These are phyloP conservation scores for Pythium brassicae DNA, from an alignment of 352 stramenopile species.

Conservation along the genomic window DNA sequence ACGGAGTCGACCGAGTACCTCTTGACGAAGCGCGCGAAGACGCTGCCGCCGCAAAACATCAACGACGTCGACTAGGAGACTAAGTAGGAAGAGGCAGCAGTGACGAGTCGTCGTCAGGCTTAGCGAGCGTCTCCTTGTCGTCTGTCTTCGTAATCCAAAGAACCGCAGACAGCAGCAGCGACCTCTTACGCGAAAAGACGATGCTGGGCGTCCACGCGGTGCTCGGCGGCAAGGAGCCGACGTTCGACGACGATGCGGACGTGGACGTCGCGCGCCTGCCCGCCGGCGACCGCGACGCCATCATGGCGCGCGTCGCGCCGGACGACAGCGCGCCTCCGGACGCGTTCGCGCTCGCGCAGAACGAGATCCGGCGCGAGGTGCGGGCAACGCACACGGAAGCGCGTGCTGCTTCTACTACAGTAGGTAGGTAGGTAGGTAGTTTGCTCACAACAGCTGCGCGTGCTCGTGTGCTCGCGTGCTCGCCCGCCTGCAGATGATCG, in stretches of 20 bases:
- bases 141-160: too few species aligned
- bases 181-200: too few species aligned
- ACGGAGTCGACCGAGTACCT: constrained; percentile 48
- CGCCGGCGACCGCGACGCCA: constrained; percentile 59
- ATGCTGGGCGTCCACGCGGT: constrained; percentile 36
- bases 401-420: too few species aligned
- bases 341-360: constrained; percentile 70
- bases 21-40: constrained; percentile 45
- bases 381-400: background rate
- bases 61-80: constrained; percentile 10
- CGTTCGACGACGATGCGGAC: constrained; percentile 62
- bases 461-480: too few species aligned
- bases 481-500: constrained; percentile 48
- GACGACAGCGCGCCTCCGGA: constrained; percentile 64
- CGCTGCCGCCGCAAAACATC: constrained; percentile 20
- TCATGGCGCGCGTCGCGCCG: constrained; percentile 59
- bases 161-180: too few species aligned
- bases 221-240: constrained; percentile 34
- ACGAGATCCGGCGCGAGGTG: constrained; percentile 79
- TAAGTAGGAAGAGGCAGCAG: too few species aligned
- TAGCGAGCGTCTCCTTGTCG: too few species aligned
- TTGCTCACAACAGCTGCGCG: too few species aligned
- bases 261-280: constrained; percentile 59
- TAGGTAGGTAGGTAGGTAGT: too few species aligned
- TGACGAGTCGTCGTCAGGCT: too few species aligned